A percentile compares a stretch with the other conserved stretches of the same genome.
Evolutionary conservation across 2,329 filamentous ascomycete species (phyloP).

Genomic region (Alternaria tenuissima): DNA sequence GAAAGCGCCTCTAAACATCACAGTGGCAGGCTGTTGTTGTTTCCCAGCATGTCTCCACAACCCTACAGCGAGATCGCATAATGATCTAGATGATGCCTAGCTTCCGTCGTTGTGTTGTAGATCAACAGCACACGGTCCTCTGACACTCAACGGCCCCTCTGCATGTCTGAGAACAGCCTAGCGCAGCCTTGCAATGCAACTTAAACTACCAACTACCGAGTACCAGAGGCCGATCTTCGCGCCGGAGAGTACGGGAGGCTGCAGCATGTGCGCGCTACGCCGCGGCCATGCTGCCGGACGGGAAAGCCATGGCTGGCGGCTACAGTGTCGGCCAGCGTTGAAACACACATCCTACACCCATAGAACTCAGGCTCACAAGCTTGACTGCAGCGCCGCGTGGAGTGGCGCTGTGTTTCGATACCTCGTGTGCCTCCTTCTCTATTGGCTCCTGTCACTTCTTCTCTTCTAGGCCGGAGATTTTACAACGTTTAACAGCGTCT

Average conservation of each 20-base stretch:
- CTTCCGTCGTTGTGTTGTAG: constrained; percentile 34
- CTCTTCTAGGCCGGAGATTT: constrained; percentile 30
- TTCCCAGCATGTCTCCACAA: constrained; percentile 21
- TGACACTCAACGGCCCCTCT: constrained; percentile 25
- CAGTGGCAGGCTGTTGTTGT: constrained; percentile 34
- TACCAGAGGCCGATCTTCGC: constrained; percentile 15
- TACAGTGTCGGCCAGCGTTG: constrained; percentile 47
- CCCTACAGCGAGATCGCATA: constrained; percentile 21
- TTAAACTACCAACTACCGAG: constrained; percentile 16
- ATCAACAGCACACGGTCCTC: constrained; percentile 30
- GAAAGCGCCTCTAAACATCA: constrained; percentile 22
- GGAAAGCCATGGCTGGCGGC: constrained; percentile 40
- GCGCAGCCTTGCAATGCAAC: constrained; percentile 20
- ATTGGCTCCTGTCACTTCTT: constrained; percentile 47
- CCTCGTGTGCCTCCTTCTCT: constrained; percentile 29
- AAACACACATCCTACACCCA: constrained; percentile 47
- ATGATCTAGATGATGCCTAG: constrained; percentile 32
- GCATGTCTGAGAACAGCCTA: constrained; percentile 24
- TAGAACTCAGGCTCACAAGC: constrained; percentile 43
- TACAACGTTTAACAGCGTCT: constrained; percentile 33
- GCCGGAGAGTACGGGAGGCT: constrained; percentile 25
- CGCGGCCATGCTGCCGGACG: constrained; percentile 34
- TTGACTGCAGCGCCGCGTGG: constrained; percentile 41
- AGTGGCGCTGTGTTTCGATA: constrained; percentile 49
- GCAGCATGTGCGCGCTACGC: constrained; percentile 37